A percentile compares a stretch with the other conserved stretches of the same genome.
Conservation (phyloP, 2,329 filamentous ascomycete genomes). For the Colletotrichum limetticola region DNA sequence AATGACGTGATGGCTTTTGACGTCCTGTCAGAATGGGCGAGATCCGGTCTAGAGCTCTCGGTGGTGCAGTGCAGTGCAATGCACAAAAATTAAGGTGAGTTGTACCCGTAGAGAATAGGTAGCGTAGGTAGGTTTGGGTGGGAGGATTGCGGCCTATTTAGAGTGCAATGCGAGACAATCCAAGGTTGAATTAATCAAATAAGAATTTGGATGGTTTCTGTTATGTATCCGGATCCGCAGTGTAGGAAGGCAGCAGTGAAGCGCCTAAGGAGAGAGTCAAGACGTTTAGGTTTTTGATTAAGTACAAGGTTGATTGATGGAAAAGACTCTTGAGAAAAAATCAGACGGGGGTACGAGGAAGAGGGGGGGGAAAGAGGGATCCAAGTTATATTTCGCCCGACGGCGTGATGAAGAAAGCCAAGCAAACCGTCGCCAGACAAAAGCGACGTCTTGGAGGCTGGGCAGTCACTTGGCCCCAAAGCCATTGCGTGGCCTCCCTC, state of each 20-base stretch:
- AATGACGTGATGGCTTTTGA: constrained; percentile 10
- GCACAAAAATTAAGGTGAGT: neutral
- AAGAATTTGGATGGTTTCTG: neutral
- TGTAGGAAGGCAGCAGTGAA: neutral
- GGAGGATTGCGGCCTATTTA: neutral
- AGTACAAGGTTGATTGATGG: constrained; percentile 3
- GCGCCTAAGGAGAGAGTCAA: neutral
- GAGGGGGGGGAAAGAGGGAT: constrained; percentile 1
- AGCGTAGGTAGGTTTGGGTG: neutral
- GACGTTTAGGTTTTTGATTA: neutral
- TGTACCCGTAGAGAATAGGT: neutral
- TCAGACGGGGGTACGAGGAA: neutral
- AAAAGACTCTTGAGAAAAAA: neutral
- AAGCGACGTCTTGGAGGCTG: constrained; percentile 32
- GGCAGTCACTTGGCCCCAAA: constrained; percentile 30
- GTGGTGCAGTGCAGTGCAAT: neutral
- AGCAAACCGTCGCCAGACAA: constrained; percentile 21
- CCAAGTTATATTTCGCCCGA: constrained; percentile 27
- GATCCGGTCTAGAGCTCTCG: neutral
- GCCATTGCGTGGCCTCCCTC: constrained; percentile 30
- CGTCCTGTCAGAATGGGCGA: neutral
- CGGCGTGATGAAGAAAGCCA: constrained; percentile 18
- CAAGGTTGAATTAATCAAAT: neutral
- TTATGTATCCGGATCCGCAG: neutral
- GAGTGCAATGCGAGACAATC: neutral